Percentiles rank a stretch among this genome's conserved stretches.
These are phyloP conservation scores for Aspergillus candidus DNA, from an alignment of 2,329 filamentous ascomycete species.

Conservation along the genomic window DNA sequence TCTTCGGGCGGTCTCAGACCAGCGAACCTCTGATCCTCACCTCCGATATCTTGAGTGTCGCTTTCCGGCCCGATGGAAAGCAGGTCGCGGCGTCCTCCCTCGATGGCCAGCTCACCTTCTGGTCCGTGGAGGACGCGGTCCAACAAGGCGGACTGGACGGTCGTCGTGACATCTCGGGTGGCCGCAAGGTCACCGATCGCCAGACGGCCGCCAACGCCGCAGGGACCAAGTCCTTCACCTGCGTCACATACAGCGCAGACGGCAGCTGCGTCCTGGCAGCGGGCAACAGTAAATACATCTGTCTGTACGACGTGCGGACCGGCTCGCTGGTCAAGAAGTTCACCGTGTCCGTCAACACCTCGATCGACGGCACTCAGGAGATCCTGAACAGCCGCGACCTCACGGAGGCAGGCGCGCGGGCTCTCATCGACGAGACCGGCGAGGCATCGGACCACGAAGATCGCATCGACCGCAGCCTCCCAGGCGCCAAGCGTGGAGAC, in stretches of 20 bases:
- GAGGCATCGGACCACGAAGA: slow-evolving; percentile 87
- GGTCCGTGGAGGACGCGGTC: slow-evolving; percentile 80
- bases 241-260: slow-evolving; percentile 85
- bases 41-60: slow-evolving; percentile 80
- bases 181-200: slow-evolving; percentile 79
- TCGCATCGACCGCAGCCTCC: slow-evolving; percentile 69
- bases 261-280: slow-evolving; percentile 84
- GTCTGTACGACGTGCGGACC: slow-evolving; percentile 88
- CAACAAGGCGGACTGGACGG: slow-evolving; percentile 85
- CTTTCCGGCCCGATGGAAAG: slow-evolving; percentile 81
- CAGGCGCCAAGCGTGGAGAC: slow-evolving; percentile 82
- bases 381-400: slow-evolving; percentile 89
- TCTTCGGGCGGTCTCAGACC: slow-evolving; percentile 89
- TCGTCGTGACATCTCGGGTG: slow-evolving; percentile 85
- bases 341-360: slow-evolving; percentile 93
- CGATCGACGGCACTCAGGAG: slow-evolving; percentile 90
- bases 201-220: slow-evolving; percentile 85
- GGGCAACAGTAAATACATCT: slow-evolving; percentile 98
- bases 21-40: slow-evolving; percentile 90
- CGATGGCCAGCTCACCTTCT: slow-evolving; percentile 91
- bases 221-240: slow-evolving; percentile 83
- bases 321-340: slow-evolving; percentile 91
- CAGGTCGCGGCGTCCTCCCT: slow-evolving; percentile 89
- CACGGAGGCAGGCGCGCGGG: slow-evolving; percentile 81
- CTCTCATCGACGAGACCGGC: slow-evolving; percentile 78